These are phyloP conservation scores for Candida insectorum DNA, from an alignment of 805 yeast genomes.

Conservation along the genomic window DNA sequence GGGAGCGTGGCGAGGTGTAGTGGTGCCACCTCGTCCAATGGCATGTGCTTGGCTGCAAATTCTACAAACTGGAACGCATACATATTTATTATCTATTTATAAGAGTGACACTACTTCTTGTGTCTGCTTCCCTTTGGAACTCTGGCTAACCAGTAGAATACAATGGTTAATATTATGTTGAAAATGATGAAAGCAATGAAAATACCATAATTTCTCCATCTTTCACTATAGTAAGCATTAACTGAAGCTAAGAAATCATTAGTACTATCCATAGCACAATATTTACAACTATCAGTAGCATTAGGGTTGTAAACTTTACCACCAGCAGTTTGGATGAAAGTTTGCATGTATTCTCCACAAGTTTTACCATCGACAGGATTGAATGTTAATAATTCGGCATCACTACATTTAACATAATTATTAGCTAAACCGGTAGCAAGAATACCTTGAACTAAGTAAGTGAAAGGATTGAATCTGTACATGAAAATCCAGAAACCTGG, in stretches of 20 bases:
- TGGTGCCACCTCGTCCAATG: no score
- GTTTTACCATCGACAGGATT: conserved; percentile 23
- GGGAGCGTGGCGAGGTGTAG: no score
- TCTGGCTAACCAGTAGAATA: conserved; percentile 61
- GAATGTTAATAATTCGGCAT: conserved; percentile 19
- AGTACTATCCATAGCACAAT: conserved; percentile 57
- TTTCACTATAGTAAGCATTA: conserved; percentile 43
- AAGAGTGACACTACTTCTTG: conserved; percentile 27
- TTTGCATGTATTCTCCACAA: conserved; percentile 27
- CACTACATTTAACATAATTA: conserved; percentile 34
- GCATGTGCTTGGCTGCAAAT: no score
- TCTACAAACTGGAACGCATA: no score
- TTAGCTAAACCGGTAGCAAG: conserved; percentile 28
- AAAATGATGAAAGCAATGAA: conserved; percentile 36
- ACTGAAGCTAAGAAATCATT: conserved; percentile 53
- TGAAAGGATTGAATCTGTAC: conserved; percentile 67
- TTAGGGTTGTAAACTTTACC: conserved; percentile 45
- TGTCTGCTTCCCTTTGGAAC: conserved; percentile 62
- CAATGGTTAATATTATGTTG: conserved; percentile 28
- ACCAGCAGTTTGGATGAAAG: conserved; percentile 22
- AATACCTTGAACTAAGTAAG: conserved; percentile 62
- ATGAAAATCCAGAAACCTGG: conserved; percentile 60
- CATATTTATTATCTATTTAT: no score
- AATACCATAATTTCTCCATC: conserved; percentile 68
- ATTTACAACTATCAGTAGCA: conserved; percentile 56